Evolutionary conservation across 768 basidiomycete species (phyloP), one percentile per base, ranked within the genome.

Genomic region (Naganishia vaughanmartiniae): DNA sequence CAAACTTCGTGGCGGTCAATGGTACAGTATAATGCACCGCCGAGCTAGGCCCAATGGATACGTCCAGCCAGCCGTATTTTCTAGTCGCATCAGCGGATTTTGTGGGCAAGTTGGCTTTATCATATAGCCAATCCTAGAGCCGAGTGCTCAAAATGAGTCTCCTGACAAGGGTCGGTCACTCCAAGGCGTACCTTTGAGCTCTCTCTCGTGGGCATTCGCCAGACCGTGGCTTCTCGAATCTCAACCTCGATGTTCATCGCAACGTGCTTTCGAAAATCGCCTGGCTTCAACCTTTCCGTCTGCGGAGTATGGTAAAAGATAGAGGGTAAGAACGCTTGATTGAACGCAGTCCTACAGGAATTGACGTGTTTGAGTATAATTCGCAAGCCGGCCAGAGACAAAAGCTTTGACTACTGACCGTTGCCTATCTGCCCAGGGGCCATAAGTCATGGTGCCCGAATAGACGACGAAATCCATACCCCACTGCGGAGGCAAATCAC

Each of bases 391-490:
- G 15, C 1, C n/a, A 34, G 0, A 9, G 54, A 24, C 26, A 36
- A n/a, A 26, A 11, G 19, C 15, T 31, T 28, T 48, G 7, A 31
- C 26, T 70, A 60, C 82, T 74, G 76, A 89, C 91, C 93, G 85
- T 81, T 96, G 95, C 30, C 94, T 86, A 82, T 98, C 95, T 28
- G 93, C 90, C 95, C 95, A 98, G 4, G 95, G 95, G 5, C 95
- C 95, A 78, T 97, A 98, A 24, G 87, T 86, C 42, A 96, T 73
- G 42, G 85, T 79, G 0, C 92, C 94, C 21, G 88, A 88, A 70
- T 87, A 83, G n/a, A 97, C 83, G 21, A 89, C 85, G 21, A 98
- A 74, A 76, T 98, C 91, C 30, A 96, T 82, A 2, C 94, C 95
- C 91, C 93, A 98, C 77, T 98, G 92, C 7, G 95, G 95, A 26